Conservation (phyloP, 2,329 filamentous ascomycete genomes). For the Colletotrichum coccodes region DNA sequence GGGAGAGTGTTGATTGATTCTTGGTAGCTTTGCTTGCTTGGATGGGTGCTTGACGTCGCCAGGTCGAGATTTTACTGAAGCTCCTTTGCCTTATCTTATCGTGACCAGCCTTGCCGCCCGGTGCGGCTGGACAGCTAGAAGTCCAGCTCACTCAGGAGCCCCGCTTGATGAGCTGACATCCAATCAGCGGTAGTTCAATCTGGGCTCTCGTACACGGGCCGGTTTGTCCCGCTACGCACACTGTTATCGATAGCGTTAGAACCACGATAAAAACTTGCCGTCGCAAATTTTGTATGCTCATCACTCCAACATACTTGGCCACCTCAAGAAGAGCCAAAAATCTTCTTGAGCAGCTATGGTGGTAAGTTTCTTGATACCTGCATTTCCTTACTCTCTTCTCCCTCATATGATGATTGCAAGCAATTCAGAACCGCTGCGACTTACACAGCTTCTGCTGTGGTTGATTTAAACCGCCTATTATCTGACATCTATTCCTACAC, state of each 20-base stretch:
- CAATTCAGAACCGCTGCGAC: constrained; percentile 61
- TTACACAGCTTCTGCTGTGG: constrained; percentile 55
- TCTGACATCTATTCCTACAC: constrained; percentile 43
- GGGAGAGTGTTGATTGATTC: constrained; percentile 5
- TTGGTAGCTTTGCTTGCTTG: constrained; percentile 6
- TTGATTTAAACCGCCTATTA: constrained; percentile 54
- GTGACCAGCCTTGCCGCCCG: neutral
- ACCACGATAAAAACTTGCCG: constrained; percentile 10
- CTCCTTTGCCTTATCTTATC: constrained; percentile 32
- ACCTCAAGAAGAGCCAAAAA: constrained; percentile 27
- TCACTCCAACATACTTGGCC: neutral
- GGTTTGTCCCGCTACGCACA: neutral
- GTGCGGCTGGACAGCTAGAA: neutral
- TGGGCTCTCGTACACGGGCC: neutral
- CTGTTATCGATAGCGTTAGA: constrained; percentile 29
- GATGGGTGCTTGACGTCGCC: constrained; percentile 22
- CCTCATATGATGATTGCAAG: constrained; percentile 47
- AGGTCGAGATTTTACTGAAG: constrained; percentile 33
- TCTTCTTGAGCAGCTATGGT: constrained; percentile 31
- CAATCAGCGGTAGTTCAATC: neutral
- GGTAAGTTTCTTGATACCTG: constrained; percentile 12
- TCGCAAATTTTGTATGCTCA: neutral
- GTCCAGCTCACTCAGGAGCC: neutral
- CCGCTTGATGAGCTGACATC: neutral
- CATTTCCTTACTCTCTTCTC: neutral